A percentile compares a stretch with the other conserved stretches of the same genome.
Conservation (phyloP, 2,329 filamentous ascomycete species). For the Aspergillus melleus region DNA sequence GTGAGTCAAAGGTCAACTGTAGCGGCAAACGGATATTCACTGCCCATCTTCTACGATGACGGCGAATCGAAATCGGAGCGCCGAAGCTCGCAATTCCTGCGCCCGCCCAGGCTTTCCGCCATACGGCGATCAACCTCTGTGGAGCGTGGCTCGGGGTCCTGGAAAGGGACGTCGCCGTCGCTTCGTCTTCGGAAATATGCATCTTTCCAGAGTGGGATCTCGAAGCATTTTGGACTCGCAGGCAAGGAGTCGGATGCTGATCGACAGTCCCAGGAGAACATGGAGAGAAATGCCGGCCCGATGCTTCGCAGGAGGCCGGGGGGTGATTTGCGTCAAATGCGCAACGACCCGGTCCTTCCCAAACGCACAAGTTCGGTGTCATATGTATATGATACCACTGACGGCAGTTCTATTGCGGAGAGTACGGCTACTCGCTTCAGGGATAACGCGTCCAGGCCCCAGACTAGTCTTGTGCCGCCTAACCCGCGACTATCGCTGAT, state of each 20-base stretch:
- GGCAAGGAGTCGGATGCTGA: constrained; percentile 24
- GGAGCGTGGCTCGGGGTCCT: constrained; percentile 23
- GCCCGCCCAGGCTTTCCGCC: constrained; percentile 18
- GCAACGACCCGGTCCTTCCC: constrained; percentile 64
- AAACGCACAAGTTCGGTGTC: constrained; percentile 38
- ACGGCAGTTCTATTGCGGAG: constrained; percentile 28
- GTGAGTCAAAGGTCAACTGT: constrained; percentile 24
- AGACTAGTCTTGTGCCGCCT: constrained; percentile 29
- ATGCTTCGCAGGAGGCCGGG: constrained; percentile 71
- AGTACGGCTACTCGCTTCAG: constrained; percentile 17
- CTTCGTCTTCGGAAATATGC: constrained; percentile 45
- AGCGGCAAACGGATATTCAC: constrained; percentile 27
- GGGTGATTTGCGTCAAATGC: constrained; percentile 69
- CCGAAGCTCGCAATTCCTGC: constrained; percentile 16
- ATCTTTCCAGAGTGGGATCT: constrained; percentile 46
- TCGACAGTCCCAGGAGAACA: constrained; percentile 11
- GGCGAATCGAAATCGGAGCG: constrained; percentile 11
- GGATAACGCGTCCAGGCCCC: constrained; percentile 23
- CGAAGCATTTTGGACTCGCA: constrained; percentile 28
- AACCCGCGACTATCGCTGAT: constrained; percentile 44
- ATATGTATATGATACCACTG: constrained; percentile 37
- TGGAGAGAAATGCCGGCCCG: constrained; percentile 38
- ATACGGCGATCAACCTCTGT: constrained; percentile 30
- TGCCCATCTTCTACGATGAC: constrained; percentile 32
- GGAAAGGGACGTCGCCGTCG: constrained; percentile 32